phyloP scores from a whole-genome alignment of 352 stramenopile species.

The Globisporangium solare region DNA sequence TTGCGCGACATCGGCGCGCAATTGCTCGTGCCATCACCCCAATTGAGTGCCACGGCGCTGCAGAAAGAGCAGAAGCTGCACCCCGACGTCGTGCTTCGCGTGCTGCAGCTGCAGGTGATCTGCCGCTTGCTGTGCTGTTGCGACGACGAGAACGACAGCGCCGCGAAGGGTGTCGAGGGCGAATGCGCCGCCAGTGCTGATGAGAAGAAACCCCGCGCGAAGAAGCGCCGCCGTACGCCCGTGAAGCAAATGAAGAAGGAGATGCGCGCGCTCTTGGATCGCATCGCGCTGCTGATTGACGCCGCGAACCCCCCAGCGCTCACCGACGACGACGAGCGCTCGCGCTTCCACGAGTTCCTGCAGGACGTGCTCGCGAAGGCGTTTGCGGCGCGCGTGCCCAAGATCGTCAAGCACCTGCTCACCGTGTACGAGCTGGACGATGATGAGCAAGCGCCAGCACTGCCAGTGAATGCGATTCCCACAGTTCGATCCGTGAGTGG shows the following conservation, averaged over 20 bases:
- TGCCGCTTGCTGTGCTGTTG: slow-evolving; percentile 47
- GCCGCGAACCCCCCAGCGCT: slow-evolving; percentile 61
- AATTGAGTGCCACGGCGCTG: slow-evolving; percentile 24
- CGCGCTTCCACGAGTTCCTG: slow-evolving; percentile 72
- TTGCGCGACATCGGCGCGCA: slow-evolving; percentile 16
- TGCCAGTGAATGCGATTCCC: slow-evolving; percentile 7
- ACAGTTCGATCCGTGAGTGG: slow-evolving; percentile 10
- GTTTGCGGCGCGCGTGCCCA: slow-evolving; percentile 37
- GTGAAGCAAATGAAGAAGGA: slow-evolving; percentile 41
- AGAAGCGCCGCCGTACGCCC: neutral
- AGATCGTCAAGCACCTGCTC: slow-evolving; percentile 45
- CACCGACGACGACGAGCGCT: slow-evolving; percentile 56
- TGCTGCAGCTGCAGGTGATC: slow-evolving; percentile 65
- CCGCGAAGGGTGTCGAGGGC: slow-evolving; percentile 23
- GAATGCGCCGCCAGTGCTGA: neutral
- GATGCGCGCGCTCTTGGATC: slow-evolving; percentile 61
- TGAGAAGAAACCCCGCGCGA: neutral
- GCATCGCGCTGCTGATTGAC: slow-evolving; percentile 68
- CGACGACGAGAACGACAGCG: slow-evolving; percentile 20
- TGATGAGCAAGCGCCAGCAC: slow-evolving; percentile 15
- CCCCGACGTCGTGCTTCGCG: slow-evolving; percentile 34
- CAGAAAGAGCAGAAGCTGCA: slow-evolving; percentile 20
- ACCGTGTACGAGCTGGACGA: slow-evolving; percentile 58
- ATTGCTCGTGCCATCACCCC: slow-evolving; percentile 22
- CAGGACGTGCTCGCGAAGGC: slow-evolving; percentile 37